Evolutionary conservation across 192 early-diverging fungal genomes (phyloP).

Genomic region (Umbelopsis isabellina): DNA sequence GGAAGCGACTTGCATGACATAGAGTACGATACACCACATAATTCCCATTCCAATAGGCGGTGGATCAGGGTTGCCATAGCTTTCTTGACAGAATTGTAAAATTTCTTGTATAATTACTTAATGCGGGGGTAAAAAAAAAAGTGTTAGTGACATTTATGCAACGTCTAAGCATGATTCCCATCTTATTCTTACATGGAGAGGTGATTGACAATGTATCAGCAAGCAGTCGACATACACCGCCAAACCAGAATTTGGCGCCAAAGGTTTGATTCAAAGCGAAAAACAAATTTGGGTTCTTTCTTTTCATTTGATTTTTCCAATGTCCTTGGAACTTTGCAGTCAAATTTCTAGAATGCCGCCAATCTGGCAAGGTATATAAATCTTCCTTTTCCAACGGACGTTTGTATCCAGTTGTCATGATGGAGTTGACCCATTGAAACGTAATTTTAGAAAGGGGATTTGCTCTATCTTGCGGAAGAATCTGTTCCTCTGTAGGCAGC

Average conservation of each 20-base stretch:
- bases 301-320: constrained; percentile 37
- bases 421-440: constrained; percentile 65
- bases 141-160: background rate
- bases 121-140: background rate
- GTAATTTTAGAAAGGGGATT: constrained; percentile 60
- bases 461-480: constrained; percentile 54
- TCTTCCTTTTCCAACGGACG: constrained; percentile 67
- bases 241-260: constrained; percentile 43
- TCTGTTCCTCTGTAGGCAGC: background rate
- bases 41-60: constrained; percentile 41
- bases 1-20: constrained; percentile 43
- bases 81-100: background rate
- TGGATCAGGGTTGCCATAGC: background rate
- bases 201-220: constrained; percentile 43
- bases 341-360: constrained; percentile 35
- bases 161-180: background rate
- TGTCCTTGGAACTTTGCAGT: constrained; percentile 30
- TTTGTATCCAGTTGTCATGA: constrained; percentile 68
- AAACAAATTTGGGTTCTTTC: constrained; percentile 41
- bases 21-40: constrained; percentile 41
- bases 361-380: constrained; percentile 51
- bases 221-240: constrained; percentile 38
- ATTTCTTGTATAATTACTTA: constrained; percentile 11
- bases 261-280: constrained; percentile 46
- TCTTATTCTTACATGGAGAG: constrained; percentile 16